Conservation (phyloP, 1,139 yeast genomes). For the Blastobotrys petasosporus region DNA sequence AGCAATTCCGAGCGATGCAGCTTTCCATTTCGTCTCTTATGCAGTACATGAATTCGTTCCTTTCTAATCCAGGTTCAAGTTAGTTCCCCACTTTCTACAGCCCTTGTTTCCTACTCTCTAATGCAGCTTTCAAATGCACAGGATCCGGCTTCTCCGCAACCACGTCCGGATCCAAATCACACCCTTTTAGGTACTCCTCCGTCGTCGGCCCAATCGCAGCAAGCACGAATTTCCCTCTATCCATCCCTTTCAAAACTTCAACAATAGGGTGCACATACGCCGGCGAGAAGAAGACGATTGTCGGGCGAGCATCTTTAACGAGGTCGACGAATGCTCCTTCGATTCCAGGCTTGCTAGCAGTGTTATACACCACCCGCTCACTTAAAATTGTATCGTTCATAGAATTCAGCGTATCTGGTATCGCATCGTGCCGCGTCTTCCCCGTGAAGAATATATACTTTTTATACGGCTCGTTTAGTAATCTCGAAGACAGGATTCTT, state of each 20-base stretch:
- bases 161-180: constrained; percentile 52
- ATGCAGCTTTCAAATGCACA: constrained; percentile 42
- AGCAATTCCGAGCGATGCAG: no score
- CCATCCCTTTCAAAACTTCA: constrained; percentile 25
- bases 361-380: constrained; percentile 67
- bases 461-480: constrained; percentile 26
- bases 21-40: no score
- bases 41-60: no score
- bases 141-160: constrained; percentile 76
- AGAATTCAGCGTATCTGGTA: constrained; percentile 53
- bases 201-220: constrained; percentile 97
- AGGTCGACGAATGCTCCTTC: constrained; percentile 27
- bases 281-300: constrained; percentile 79
- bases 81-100: no score
- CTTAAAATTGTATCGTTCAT: constrained; percentile 44
- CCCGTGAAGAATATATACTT: constrained; percentile 78
- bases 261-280: constrained; percentile 72
- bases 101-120: no score
- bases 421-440: constrained; percentile 71
- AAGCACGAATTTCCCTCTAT: constrained; percentile 37
- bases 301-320: constrained; percentile 13
- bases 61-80: no score
- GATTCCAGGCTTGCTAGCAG: constrained; percentile 48
- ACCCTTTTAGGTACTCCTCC: constrained; percentile 48
- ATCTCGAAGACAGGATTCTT: constrained; percentile 54